These are phyloP conservation scores for Gloeophyllum trabeum DNA, from an alignment of 768 basidiomycete species.

Conservation along the genomic window DNA sequence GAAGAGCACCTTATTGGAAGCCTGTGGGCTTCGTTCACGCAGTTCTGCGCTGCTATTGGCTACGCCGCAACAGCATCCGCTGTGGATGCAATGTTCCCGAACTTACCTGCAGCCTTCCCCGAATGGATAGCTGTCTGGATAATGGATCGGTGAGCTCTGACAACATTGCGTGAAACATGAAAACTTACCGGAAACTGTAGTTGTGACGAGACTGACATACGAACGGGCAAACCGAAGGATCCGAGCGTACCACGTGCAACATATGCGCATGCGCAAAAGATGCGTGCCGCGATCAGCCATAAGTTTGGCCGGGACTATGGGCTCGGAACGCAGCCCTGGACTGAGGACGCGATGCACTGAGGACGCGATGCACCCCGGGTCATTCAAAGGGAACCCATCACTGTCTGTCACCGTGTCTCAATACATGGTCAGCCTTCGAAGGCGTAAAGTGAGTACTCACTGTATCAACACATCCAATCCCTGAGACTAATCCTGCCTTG, in stretches of 20 bases:
- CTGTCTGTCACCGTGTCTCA: conserved; percentile 10
- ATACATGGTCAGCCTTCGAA: conserved; percentile 15
- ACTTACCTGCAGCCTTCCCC: conserved; percentile 1
- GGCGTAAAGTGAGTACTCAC: conserved; percentile 9
- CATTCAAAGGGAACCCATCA: conserved; percentile 12
- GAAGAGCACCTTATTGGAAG: neutral
- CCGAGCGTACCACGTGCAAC: neutral
- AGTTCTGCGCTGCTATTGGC: neutral
- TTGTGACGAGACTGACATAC: neutral
- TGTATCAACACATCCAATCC: neutral
- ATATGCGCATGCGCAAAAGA: conserved; percentile 11
- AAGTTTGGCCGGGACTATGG: conserved; percentile 8
- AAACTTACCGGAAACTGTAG: neutral
- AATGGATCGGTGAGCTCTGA: conserved; percentile 1
- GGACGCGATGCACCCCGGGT: conserved; percentile 1
- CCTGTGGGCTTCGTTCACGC: neutral
- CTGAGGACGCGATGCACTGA: conserved; percentile 4
- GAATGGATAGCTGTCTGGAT: conserved; percentile 1
- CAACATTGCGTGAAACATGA: neutral
- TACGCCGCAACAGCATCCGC: neutral
- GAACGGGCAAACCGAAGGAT: conserved; percentile 3
- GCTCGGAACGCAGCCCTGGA: conserved; percentile 8
- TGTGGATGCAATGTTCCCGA: neutral
- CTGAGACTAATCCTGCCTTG: neutral
- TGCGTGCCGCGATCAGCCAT: conserved; percentile 14